phyloP scores from a whole-genome alignment of 176 grass and related monocot genomes.

The Chrysopogon serrulatus region DNA sequence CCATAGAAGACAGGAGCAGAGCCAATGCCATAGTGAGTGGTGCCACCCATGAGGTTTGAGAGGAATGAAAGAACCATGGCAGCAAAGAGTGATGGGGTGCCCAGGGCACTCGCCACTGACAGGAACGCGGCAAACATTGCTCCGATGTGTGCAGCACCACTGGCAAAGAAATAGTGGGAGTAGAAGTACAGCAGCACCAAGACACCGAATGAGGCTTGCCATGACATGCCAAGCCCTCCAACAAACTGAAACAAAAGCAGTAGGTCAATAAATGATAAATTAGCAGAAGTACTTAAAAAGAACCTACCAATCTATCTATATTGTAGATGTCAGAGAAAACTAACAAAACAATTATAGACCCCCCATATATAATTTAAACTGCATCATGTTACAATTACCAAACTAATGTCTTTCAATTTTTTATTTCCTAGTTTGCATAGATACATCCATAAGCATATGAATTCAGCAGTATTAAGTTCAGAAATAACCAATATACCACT shows the following conservation, averaged over 20 bases:
- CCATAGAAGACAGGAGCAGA: conserved; percentile 95
- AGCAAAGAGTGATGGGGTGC: conserved; percentile 72
- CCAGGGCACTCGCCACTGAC: conserved; percentile 80
- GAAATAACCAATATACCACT: background rate
- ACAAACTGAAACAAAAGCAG: conserved; percentile 60
- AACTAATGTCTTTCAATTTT: background rate
- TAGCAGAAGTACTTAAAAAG: background rate
- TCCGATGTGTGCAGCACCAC: conserved; percentile 93
- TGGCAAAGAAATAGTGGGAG: conserved; percentile 97
- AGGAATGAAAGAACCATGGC: conserved; percentile 90
- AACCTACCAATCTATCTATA: background rate
- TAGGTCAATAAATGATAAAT: background rate
- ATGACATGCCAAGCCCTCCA: conserved; percentile 85
- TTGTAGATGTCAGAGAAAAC: background rate
- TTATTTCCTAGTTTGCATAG: background rate
- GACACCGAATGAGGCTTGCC: conserved; percentile 87
- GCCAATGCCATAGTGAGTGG: conserved; percentile 91
- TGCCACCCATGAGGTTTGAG: conserved; percentile 92
- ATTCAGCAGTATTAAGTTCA: background rate
- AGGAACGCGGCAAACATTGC: conserved; percentile 97
- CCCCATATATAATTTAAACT: background rate
- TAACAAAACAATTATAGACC: background rate
- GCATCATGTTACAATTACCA: background rate
- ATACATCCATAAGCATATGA: background rate
- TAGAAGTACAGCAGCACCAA: conserved; percentile 96